Base-by-base conservation (phyloP, 257 asterid genomes). In the Lantana camara region DNA sequence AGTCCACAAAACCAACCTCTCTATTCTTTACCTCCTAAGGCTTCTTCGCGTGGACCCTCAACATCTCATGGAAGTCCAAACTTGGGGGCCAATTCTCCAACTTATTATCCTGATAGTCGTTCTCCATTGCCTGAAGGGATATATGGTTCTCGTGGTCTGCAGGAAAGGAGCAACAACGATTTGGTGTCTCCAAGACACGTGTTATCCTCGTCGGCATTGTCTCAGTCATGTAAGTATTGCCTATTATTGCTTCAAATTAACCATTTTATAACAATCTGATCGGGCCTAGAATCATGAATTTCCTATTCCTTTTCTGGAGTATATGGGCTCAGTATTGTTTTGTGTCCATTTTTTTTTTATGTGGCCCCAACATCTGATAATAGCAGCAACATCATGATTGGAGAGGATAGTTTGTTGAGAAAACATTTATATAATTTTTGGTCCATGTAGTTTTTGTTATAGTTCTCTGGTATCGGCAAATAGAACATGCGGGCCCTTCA, bases 181-280 rank as follows among this genome's bases (percentile, higher is more conserved):
- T 32, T 48, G 64, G 73, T 58, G 65, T 56, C 79, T 71, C 63
- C 65, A 15, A 68, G 67, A 16, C 78, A 57, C 63, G 57, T 66
- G 68, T 60, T 20, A 1, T 9, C 63, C 50, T 62, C 66, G 35
- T 71, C 57, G 19, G 68, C 74, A 12, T 75, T 75, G 27, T 64
- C 76, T 41, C 30, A 34, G 15, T 68, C 79, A 23, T 64, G 94
- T 85, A 79, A 85, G 90, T 71, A 6, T 57, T 64, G 40, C 34
- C 19, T 41, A 34, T 29, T n/a, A 35, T 20, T 37, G 10, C 47
- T 7, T 13, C 22, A 44, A 3, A 9, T 47, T 17, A 3, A 6
- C 48, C 9, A 4, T 40, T 7, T 4, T 23, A 46, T 51, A 52
- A 42, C 20, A 34, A 40, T 58, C 48, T 15, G 24, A n/a, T 10